phyloP scores from a whole-genome alignment of 768 basidiomycete genomes.

The Xerocomus potaroensis region DNA sequence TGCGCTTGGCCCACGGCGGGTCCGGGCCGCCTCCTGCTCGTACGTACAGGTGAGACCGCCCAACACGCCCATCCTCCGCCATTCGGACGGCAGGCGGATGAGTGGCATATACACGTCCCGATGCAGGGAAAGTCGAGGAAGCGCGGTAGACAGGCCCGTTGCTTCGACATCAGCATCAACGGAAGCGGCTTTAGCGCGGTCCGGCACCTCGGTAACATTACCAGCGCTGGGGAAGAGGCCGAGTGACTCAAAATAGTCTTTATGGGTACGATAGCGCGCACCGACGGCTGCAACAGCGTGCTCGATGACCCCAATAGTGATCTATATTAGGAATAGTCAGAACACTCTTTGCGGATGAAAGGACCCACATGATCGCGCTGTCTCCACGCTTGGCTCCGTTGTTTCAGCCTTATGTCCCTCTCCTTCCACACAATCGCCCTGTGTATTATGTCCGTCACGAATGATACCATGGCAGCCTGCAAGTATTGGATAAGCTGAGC shows the following conservation, averaged over 20 bases:
- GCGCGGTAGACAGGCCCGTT: neutral
- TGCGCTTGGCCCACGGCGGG: slow-evolving; percentile 15
- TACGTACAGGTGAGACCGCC: slow-evolving; percentile 22
- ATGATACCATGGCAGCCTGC: slow-evolving; percentile 43
- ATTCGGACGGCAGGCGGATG: slow-evolving; percentile 28
- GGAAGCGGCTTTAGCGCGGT: neutral
- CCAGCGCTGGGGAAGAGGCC: too few species aligned
- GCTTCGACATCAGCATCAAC: slow-evolving; percentile 5
- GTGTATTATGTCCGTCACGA: slow-evolving; percentile 48
- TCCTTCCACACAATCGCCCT: slow-evolving; percentile 52
- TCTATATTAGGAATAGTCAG: slow-evolving; percentile 30
- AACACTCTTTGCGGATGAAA: neutral
- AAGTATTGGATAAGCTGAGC: slow-evolving; percentile 45
- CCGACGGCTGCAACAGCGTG: slow-evolving; percentile 50
- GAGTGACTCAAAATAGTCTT: slow-evolving; percentile 39
- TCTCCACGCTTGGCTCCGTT: slow-evolving; percentile 58
- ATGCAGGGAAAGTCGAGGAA: slow-evolving; percentile 17
- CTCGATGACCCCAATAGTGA: slow-evolving; percentile 40
- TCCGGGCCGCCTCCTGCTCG: slow-evolving; percentile 16
- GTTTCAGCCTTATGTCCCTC: slow-evolving; percentile 55
- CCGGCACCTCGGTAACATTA: slow-evolving; percentile 19
- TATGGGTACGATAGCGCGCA: slow-evolving; percentile 33
- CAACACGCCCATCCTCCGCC: slow-evolving; percentile 8
- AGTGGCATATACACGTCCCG: slow-evolving; percentile 36
- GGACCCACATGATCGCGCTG: slow-evolving; percentile 38